A percentile compares a stretch with the other conserved stretches of the same genome.
Evolutionary conservation across 225 moss, liverwort and hornwort genomes (phyloP).

Genomic region (Anthoceros angustus): DNA sequence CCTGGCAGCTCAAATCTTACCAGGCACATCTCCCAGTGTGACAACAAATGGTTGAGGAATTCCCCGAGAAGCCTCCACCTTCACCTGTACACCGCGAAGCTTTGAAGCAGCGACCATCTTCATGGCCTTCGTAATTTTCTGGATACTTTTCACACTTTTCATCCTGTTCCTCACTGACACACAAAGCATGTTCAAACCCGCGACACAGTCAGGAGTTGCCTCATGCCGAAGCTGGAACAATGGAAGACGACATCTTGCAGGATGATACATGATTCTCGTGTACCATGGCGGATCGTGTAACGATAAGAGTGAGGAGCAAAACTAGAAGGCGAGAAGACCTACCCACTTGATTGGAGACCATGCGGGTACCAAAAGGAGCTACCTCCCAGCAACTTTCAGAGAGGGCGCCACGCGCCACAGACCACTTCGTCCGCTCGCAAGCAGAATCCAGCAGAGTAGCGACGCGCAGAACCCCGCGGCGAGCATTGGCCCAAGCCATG

Average conservation of each 20-base stretch:
- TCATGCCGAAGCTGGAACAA: too few species aligned
- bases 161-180: slow-evolving; percentile 67
- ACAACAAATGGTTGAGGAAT: slow-evolving; percentile 89
- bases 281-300: neutral
- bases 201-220: too few species aligned
- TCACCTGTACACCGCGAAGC: slow-evolving; percentile 69
- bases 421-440: neutral
- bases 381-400: slow-evolving; percentile 15
- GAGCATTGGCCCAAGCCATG: slow-evolving; percentile 39
- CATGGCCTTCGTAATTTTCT: slow-evolving; percentile 97
- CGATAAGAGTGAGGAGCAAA: neutral
- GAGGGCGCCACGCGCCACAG: slow-evolving; percentile 15
- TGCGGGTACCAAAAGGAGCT: slow-evolving; percentile 30
- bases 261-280: neutral
- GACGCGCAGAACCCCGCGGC: slow-evolving; percentile 43
- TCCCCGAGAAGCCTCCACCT: slow-evolving; percentile 83
- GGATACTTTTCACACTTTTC: slow-evolving; percentile 94
- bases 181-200: too few species aligned
- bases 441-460: slow-evolving; percentile 20
- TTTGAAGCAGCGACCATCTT: slow-evolving; percentile 99
- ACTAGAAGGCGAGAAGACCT: neutral
- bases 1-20: slow-evolving; percentile 4
- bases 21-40: slow-evolving; percentile 65
- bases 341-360: slow-evolving; percentile 34
- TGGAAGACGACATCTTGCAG: too few species aligned